These are phyloP conservation scores for Aspergillus sclerotialis DNA, from an alignment of 2,329 filamentous ascomycete species.

Conservation along the genomic window DNA sequence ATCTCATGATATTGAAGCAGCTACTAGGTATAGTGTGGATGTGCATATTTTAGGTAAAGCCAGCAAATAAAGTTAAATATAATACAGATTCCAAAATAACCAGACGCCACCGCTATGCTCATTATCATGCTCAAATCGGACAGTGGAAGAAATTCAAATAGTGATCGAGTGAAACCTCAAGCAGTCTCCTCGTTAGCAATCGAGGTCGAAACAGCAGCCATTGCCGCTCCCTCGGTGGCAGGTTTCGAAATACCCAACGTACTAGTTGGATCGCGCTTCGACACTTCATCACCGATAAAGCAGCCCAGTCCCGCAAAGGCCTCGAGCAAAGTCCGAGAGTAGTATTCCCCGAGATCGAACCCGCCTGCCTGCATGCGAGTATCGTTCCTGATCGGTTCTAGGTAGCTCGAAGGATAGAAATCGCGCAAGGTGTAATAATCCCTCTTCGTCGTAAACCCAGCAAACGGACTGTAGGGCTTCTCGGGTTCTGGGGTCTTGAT, in stretches of 20 bases:
- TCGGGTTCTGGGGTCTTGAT: conserved; percentile 55
- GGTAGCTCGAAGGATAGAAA: conserved; percentile 67
- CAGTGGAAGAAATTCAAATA: not conserved
- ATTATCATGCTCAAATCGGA: not conserved
- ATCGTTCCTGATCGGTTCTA: conserved; percentile 61
- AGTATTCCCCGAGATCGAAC: conserved; percentile 76
- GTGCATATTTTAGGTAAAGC: too few species aligned
- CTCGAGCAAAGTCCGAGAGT: conserved; percentile 72
- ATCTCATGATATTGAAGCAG: too few species aligned
- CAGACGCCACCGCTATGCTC: conserved; percentile 14
- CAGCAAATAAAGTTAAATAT: too few species aligned
- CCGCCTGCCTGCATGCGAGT: conserved; percentile 66
- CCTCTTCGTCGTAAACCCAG: conserved; percentile 56
- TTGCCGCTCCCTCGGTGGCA: conserved; percentile 22
- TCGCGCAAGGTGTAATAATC: conserved; percentile 64
- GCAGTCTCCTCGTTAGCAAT: not conserved
- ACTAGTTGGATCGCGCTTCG: conserved; percentile 20
- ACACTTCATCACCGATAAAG: conserved; percentile 70
- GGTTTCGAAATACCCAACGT: conserved; percentile 14
- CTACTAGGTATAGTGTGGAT: too few species aligned
- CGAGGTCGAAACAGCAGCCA: conserved; percentile 15
- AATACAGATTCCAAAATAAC: not conserved
- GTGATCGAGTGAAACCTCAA: not conserved
- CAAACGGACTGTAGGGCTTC: conserved; percentile 82
- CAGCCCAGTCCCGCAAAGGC: conserved; percentile 85